phyloP scores from a whole-genome alignment of 345 rosid species.

The Arabidopsis arenosa region DNA sequence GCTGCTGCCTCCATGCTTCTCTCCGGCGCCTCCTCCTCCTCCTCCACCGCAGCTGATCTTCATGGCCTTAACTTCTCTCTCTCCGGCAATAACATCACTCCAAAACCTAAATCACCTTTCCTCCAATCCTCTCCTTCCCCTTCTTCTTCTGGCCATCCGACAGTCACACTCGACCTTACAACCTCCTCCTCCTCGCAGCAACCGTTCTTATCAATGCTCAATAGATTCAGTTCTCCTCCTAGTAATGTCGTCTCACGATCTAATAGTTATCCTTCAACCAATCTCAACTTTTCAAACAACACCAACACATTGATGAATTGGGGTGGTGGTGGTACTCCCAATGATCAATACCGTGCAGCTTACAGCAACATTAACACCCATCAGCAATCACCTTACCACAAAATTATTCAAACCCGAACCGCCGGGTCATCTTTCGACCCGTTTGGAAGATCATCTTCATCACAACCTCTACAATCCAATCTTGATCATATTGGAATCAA shows the following conservation, averaged over 20 bases:
- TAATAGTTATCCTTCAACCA: constrained; percentile 49
- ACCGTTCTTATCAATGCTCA: constrained; percentile 44
- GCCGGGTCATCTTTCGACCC: constrained; percentile 35
- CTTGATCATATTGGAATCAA: constrained; percentile 50
- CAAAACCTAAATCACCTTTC: constrained; percentile 55
- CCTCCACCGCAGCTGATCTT: constrained; percentile 47
- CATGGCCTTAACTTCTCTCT: constrained; percentile 63
- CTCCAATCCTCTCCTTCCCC: constrained; percentile 57
- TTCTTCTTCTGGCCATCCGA: constrained; percentile 64
- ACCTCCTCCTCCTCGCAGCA: constrained; percentile 48
- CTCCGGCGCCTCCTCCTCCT: constrained; percentile 60
- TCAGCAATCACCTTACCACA: constrained; percentile 47
- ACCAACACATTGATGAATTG: constrained; percentile 47
- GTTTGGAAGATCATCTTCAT: constrained; percentile 45
- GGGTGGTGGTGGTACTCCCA: constrained; percentile 47
- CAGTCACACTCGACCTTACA: constrained; percentile 89
- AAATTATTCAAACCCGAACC: constrained; percentile 44
- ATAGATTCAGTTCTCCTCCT: constrained; percentile 38
- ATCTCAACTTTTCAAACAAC: constrained; percentile 64
- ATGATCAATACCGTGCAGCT: constrained; percentile 41
- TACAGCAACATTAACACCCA: constrained; percentile 33
- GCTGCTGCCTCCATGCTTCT: constrained; percentile 91
- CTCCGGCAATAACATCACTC: constrained; percentile 48
- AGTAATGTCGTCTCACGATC: constrained; percentile 30
- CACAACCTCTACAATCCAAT: constrained; percentile 38